Evolutionary conservation across 495 filamentous ascomycete genomes (phyloP).

Genomic region (Penicillium coprophilum): DNA sequence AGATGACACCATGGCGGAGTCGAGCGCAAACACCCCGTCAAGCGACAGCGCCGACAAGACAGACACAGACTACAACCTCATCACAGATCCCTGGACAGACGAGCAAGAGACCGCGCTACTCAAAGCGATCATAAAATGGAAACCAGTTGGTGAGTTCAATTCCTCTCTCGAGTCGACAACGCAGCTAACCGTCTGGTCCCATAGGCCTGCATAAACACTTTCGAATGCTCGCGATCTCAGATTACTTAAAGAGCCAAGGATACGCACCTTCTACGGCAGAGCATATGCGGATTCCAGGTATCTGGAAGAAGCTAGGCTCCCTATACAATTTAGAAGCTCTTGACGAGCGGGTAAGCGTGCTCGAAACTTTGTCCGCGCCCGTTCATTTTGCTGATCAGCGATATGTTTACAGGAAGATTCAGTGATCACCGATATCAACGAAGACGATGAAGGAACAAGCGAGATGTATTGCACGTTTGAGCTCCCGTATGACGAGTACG

Average conservation of each 20-base stretch:
- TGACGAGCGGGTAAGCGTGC: constrained; percentile 69
- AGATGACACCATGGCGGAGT: constrained; percentile 39
- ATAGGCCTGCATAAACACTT: constrained; percentile 97
- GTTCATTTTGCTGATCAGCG: constrained; percentile 11
- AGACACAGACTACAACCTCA: constrained; percentile 41
- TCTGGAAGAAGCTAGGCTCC: constrained; percentile 82
- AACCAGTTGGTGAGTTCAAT: constrained; percentile 74
- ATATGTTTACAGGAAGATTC: constrained; percentile 45
- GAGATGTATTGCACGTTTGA: constrained; percentile 66
- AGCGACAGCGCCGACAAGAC: constrained; percentile 34
- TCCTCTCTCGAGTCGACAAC: background rate
- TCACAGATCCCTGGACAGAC: constrained; percentile 85
- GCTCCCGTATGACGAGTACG: constrained; percentile 76
- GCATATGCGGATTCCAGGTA: constrained; percentile 84
- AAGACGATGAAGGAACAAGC: constrained; percentile 56
- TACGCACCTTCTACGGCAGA: constrained; percentile 63
- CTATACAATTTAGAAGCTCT: constrained; percentile 87
- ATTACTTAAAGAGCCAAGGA: constrained; percentile 83
- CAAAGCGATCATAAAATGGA: constrained; percentile 88
- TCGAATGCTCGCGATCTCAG: constrained; percentile 84
- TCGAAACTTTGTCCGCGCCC: background rate
- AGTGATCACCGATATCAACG: constrained; percentile 55
- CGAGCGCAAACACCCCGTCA: constrained; percentile 36
- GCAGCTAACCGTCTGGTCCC: background rate
- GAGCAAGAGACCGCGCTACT: constrained; percentile 90